Evolutionary conservation across 257 asterid species (phyloP).

Genomic region (Mitragyna speciosa): DNA sequence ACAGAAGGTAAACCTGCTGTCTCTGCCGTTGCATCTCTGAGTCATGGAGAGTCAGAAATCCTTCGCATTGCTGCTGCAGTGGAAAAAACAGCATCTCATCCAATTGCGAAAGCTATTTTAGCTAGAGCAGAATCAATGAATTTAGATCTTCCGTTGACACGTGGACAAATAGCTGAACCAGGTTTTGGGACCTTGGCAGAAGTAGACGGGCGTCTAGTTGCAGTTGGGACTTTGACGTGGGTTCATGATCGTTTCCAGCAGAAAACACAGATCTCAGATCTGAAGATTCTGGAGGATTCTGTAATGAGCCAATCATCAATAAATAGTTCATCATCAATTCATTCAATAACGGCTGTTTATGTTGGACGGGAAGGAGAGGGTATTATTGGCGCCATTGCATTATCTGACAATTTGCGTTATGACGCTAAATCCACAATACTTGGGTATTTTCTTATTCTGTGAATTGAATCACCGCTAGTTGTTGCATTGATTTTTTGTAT

Average conservation of each 20-base stretch:
- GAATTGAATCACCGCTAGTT: background rate
- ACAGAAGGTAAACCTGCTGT: conserved; percentile 96
- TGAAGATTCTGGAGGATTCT: conserved; percentile 66
- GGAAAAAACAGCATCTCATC: conserved; percentile 97
- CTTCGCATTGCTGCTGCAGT: conserved; percentile 91
- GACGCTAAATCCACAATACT: conserved; percentile 78
- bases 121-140: conserved; percentile 68
- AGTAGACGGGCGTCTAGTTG: conserved; percentile 90
- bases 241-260: conserved; percentile 79
- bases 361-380: conserved; percentile 98
- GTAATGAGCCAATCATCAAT: conserved; percentile 51
- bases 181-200: conserved; percentile 96
- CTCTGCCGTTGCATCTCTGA: conserved; percentile 61
- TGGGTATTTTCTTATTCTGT: conserved; percentile 40
- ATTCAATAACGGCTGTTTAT: conserved; percentile 81
- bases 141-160: conserved; percentile 67
- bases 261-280: conserved; percentile 45
- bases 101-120: conserved; percentile 84
- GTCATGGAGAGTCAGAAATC: conserved; percentile 63
- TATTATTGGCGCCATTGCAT: conserved; percentile 81
- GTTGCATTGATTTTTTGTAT: conserved; percentile 1
- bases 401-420: conserved; percentile 71
- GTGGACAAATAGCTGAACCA: conserved; percentile 83
- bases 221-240: conserved; percentile 90
- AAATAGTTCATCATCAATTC: conserved; percentile 55